Evolutionary conservation across 2,329 filamentous ascomycete species (phyloP).

Genomic region (Cryphonectria japonica): DNA sequence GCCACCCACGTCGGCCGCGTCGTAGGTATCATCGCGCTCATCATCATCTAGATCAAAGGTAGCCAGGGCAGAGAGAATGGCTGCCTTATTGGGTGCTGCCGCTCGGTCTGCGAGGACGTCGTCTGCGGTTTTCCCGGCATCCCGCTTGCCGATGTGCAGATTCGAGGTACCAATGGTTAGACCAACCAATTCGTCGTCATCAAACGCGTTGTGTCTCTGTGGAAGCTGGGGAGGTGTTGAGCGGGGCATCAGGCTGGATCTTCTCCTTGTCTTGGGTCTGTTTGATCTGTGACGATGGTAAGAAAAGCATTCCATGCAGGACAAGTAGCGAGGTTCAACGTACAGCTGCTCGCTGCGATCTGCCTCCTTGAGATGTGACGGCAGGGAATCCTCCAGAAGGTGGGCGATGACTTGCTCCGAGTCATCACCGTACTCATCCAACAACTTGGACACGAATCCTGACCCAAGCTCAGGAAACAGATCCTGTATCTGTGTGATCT

Average conservation of each 20-base stretch:
- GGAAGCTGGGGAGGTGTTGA: slow-evolving; percentile 62
- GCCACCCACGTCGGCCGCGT: slow-evolving; percentile 87
- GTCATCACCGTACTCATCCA: slow-evolving; percentile 79
- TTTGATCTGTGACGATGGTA: slow-evolving; percentile 31
- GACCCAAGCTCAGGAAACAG: slow-evolving; percentile 87
- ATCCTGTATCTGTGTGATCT: slow-evolving; percentile 90
- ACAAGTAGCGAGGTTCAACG: slow-evolving; percentile 33
- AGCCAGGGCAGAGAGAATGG: slow-evolving; percentile 85
- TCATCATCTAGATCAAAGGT: slow-evolving; percentile 94
- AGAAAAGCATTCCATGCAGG: slow-evolving; percentile 30
- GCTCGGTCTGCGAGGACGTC: slow-evolving; percentile 69
- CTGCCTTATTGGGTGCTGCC: slow-evolving; percentile 73
- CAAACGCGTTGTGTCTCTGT: slow-evolving; percentile 73
- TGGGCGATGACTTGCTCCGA: slow-evolving; percentile 80
- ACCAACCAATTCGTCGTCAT: slow-evolving; percentile 78
- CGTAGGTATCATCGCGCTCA: slow-evolving; percentile 96
- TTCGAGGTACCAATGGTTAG: slow-evolving; percentile 68
- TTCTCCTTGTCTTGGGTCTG: slow-evolving; percentile 33
- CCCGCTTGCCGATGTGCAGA: slow-evolving; percentile 78
- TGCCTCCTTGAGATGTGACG: slow-evolving; percentile 64
- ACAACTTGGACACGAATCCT: slow-evolving; percentile 76
- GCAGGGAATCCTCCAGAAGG: slow-evolving; percentile 77
- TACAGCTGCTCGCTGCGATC: slow-evolving; percentile 69
- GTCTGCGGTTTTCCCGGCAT: slow-evolving; percentile 68
- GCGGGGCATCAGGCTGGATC: slow-evolving; percentile 55